Conservation (phyloP, 1,139 yeast genomes). For the Yamadazyma triangularis region DNA sequence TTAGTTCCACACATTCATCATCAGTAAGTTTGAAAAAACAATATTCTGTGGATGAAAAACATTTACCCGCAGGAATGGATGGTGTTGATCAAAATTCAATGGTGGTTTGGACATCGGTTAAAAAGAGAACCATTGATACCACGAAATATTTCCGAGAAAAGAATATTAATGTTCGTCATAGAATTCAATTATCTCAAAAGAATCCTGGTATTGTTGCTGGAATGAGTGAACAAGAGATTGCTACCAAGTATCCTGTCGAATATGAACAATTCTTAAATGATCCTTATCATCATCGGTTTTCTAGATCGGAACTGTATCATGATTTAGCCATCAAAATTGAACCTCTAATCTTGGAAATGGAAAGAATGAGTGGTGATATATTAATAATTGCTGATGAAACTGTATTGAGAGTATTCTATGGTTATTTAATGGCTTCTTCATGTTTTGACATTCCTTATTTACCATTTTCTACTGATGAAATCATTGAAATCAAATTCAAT, state of each 20-base stretch:
- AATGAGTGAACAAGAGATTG: conserved; percentile 56
- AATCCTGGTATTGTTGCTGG: conserved; percentile 89
- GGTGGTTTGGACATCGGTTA: conserved; percentile 89
- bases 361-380: conserved; percentile 82
- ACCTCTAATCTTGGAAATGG: conserved; percentile 89
- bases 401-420: conserved; percentile 81
- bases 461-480: conserved; percentile 72
- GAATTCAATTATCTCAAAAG: conserved; percentile 80
- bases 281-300: conserved; percentile 90
- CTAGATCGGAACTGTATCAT: conserved; percentile 92
- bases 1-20: conserved; percentile 6
- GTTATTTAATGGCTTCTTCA: conserved; percentile 89
- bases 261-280: conserved; percentile 62
- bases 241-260: conserved; percentile 61
- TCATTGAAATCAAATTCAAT: conserved; percentile 82
- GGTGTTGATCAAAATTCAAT: conserved; percentile 49
- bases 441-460: conserved; percentile 80
- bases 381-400: conserved; percentile 92
- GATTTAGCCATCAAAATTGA: conserved; percentile 93
- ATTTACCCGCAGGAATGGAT: conserved; percentile 47
- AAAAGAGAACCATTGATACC: conserved; percentile 77
- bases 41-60: conserved; percentile 26
- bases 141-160: conserved; percentile 61
- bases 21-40: conserved; percentile 11
- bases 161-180: conserved; percentile 60